Percentiles rank a stretch among this genome's conserved stretches.
Evolutionary conservation across 2,329 filamentous ascomycete genomes (phyloP).

Genomic region (Aspergillus sp.): DNA sequence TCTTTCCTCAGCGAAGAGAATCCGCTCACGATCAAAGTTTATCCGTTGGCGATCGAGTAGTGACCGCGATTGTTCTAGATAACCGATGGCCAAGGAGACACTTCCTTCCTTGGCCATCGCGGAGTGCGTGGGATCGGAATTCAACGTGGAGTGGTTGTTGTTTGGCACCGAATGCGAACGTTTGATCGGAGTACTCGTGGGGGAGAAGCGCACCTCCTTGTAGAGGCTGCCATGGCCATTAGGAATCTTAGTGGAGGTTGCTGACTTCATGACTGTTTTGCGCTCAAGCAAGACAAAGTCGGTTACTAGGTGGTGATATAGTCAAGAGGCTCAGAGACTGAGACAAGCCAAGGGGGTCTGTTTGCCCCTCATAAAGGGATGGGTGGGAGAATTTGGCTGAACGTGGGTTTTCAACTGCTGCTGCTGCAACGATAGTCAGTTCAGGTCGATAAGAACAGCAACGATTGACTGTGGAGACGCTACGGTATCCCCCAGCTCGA

Average conservation of each 20-base stretch:
- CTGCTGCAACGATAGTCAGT: not conserved
- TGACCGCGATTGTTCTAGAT: slow-evolving; percentile 43
- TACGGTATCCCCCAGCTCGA: not conserved
- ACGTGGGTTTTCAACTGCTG: not conserved
- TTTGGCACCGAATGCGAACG: slow-evolving; percentile 42
- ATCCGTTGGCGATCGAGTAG: slow-evolving; percentile 40
- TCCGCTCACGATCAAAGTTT: slow-evolving; percentile 41
- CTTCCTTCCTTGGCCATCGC: slow-evolving; percentile 17
- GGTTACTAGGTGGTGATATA: not conserved
- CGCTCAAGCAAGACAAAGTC: not conserved
- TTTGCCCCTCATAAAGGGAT: slow-evolving; percentile 17
- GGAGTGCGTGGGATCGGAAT: slow-evolving; percentile 24
- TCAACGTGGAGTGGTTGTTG: slow-evolving; percentile 33
- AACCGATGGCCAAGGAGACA: slow-evolving; percentile 31
- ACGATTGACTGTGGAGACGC: slow-evolving; percentile 7
- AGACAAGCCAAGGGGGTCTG: slow-evolving; percentile 5
- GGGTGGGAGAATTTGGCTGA: not conserved
- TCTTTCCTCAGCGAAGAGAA: slow-evolving; percentile 44
- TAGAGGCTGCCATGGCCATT: slow-evolving; percentile 37
- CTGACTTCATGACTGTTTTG: slow-evolving; percentile 26
- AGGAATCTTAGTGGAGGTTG: slow-evolving; percentile 21
- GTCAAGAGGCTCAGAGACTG: slow-evolving; percentile 10
- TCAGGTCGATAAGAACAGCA: not conserved
- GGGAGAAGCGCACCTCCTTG: slow-evolving; percentile 46
- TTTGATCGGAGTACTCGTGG: slow-evolving; percentile 35